Conservation (phyloP, 2,329 filamentous ascomycete genomes). For the Trichoderma cornu-damae region DNA sequence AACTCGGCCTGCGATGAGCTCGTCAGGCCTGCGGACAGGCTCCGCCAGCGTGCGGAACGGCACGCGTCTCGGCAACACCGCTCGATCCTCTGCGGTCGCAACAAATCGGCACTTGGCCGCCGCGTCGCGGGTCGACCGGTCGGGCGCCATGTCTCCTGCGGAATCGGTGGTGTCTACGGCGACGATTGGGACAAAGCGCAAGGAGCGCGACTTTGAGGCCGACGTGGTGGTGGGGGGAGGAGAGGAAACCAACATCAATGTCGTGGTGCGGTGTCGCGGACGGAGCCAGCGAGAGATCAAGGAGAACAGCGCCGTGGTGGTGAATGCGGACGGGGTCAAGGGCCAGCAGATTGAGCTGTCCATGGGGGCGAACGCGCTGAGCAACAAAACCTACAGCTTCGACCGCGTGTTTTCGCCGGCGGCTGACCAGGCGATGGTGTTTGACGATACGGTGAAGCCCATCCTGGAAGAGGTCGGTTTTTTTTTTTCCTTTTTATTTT, state of each 20-base stretch:
- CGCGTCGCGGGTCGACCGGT: constrained; percentile 26
- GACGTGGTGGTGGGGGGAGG: constrained; percentile 44
- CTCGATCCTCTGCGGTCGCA: constrained; percentile 22
- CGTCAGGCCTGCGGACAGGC: constrained; percentile 28
- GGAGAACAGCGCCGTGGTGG: constrained; percentile 91
- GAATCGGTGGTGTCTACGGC: constrained; percentile 58
- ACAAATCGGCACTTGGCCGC: constrained; percentile 26
- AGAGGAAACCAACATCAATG: constrained; percentile 94
- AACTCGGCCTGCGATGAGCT: constrained; percentile 32
- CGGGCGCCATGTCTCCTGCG: constrained; percentile 60
- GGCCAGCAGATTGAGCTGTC: constrained; percentile 78
- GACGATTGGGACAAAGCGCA: constrained; percentile 66
- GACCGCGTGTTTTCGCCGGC: constrained; percentile 96
- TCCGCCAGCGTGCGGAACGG: constrained; percentile 25
- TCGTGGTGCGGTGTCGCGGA: constrained; percentile 90
- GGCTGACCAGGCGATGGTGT: constrained; percentile 88
- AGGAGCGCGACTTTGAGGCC: constrained; percentile 76
- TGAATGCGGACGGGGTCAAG: constrained; percentile 81
- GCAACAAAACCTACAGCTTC: constrained; percentile 94
- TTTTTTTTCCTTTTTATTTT: too few species aligned
- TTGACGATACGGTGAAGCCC: constrained; percentile 90
- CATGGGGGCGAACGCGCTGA: constrained; percentile 87
- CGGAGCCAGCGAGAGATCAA: constrained; percentile 87
- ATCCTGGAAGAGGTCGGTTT: constrained; percentile 78
- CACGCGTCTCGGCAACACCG: constrained; percentile 23